phyloP scores from a whole-genome alignment of 306 rosid genomes.

The Ochetophila trinervis region DNA sequence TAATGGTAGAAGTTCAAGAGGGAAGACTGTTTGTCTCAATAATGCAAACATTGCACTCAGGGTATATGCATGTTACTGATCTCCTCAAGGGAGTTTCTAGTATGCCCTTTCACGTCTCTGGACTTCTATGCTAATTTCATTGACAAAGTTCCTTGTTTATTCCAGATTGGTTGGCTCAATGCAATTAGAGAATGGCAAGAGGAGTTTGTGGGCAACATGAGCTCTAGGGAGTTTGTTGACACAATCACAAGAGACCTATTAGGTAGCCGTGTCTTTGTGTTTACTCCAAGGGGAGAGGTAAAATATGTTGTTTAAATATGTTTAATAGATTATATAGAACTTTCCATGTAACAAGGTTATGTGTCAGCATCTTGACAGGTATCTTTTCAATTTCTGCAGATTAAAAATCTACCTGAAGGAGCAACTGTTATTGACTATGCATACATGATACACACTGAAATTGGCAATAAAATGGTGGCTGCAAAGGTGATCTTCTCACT shows the following conservation, averaged over 20 bases:
- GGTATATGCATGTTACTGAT: conserved; percentile 42
- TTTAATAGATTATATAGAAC: conserved; percentile 6
- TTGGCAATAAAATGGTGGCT: conserved; percentile 98
- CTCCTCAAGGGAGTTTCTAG: conserved; percentile 24
- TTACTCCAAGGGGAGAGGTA: conserved; percentile 99
- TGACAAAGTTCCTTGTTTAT: conserved; percentile 31
- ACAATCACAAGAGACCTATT: conserved; percentile 91
- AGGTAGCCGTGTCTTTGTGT: conserved; percentile 96
- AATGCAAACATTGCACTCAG: conserved; percentile 98
- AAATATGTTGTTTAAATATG: conserved; percentile 13
- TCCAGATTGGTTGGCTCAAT: conserved; percentile 99
- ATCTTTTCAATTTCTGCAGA: conserved; percentile 42
- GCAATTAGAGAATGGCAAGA: conserved; percentile 99
- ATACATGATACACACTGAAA: conserved; percentile 98
- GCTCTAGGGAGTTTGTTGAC: conserved; percentile 98
- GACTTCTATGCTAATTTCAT: conserved; percentile 36
- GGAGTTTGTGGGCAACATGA: conserved; percentile 99
- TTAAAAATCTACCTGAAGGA: conserved; percentile 92
- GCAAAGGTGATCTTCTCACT: conserved; percentile 65
- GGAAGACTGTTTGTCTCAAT: conserved; percentile 82
- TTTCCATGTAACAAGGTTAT: conserved; percentile 12
- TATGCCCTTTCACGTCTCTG: conserved; percentile 16
- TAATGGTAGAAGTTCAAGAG: conserved; percentile 65
- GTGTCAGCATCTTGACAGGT: conserved; percentile 23
- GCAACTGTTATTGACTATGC: conserved; percentile 96